Percentiles rank a stretch among this genome's conserved stretches.
These are phyloP conservation scores for Tilletiaria anomala DNA, from an alignment of 1,284 basidiomycete species.

Conservation along the genomic window DNA sequence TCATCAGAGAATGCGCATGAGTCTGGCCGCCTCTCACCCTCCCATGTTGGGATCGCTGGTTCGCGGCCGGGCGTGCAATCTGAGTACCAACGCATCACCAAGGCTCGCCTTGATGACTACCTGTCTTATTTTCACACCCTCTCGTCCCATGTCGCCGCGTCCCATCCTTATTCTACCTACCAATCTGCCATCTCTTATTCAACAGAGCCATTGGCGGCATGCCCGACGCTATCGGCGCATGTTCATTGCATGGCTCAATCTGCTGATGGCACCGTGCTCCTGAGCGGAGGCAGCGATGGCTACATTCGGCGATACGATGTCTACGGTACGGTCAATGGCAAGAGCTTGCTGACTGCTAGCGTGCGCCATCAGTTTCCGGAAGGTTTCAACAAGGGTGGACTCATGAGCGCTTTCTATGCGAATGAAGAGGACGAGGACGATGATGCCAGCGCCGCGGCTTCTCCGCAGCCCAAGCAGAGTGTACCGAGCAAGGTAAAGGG, in stretches of 20 bases:
- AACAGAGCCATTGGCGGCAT: neutral
- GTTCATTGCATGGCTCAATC: slow-evolving; percentile 74
- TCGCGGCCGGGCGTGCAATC: too few relatives aligned
- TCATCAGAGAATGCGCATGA: too few relatives aligned
- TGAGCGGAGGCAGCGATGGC: slow-evolving; percentile 85
- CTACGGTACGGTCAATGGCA: slow-evolving; percentile 72
- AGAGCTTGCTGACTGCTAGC: slow-evolving; percentile 71
- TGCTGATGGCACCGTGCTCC: slow-evolving; percentile 69
- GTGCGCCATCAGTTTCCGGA: slow-evolving; percentile 83
- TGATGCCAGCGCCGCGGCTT: too few relatives aligned
- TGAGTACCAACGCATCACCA: too few relatives aligned
- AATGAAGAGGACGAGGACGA: slow-evolving; percentile 40
- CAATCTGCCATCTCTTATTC: too few relatives aligned
- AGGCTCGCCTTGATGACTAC: too few relatives aligned
- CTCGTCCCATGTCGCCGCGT: too few relatives aligned
- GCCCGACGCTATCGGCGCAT: slow-evolving; percentile 43
- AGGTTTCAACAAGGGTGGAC: slow-evolving; percentile 76
- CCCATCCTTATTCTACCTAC: too few relatives aligned
- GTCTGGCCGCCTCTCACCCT: too few relatives aligned
- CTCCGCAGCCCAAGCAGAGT: slow-evolving; percentile 1
- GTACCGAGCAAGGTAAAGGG: slow-evolving; percentile 5
- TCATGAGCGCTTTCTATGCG: slow-evolving; percentile 72
- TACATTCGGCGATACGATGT: slow-evolving; percentile 87
- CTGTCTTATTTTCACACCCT: too few relatives aligned
- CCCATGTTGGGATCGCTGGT: too few relatives aligned